Base-by-base conservation (phyloP, 2,329 filamentous ascomycete genomes). In the Myriangium duriaei region DNA sequence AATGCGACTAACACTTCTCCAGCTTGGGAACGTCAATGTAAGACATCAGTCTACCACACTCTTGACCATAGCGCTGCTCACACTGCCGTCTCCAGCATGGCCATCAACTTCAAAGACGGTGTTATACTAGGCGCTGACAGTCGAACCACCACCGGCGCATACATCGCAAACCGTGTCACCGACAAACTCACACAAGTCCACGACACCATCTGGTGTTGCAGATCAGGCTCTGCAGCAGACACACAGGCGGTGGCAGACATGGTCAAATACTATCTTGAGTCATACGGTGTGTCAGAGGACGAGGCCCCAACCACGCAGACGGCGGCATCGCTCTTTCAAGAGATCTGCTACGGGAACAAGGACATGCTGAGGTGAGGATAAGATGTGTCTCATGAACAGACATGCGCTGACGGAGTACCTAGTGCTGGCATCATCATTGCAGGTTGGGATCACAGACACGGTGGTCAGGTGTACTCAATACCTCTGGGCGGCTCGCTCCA, bases 161-260 rank as follows among this genome's bases (percentile, higher is more conserved):
- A 96, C 72, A 96, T 98, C 58, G 91, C 91, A 53, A 98, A 98
- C 65, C 81, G 91, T 71, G 91, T 98, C 49, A 98, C 91, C 47
- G 91, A 98, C 73, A 98, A 98, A 72, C 78, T 98, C 59, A 98
- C 91, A 54, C 82, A 87, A 69, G 88, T 98, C 44, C 83, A 93
- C 67, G 91, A 98, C 63, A 96, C 88, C 42, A 96, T 98, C 64
- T 98, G 91, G 91, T 98, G 91, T 69, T 98, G 91, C 69, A 81
- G 91, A 55, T 96, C 91, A 44, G 91, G 91, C 36, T 98, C 91
- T 16, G 91, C 91, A 19, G 91, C 91, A 49, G 91, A 98, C 58
- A 98, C 91, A 42, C 91, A 98, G 65, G 91, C 91, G 34, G 86
- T 98, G 34, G 91, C 91, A 42, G 91, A 98, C 56, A 95, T 98